Evolutionary conservation across 768 basidiomycete species (phyloP), one percentile per base, ranked within the genome.

Genomic region (Tubosaeta brunneosetosa): DNA sequence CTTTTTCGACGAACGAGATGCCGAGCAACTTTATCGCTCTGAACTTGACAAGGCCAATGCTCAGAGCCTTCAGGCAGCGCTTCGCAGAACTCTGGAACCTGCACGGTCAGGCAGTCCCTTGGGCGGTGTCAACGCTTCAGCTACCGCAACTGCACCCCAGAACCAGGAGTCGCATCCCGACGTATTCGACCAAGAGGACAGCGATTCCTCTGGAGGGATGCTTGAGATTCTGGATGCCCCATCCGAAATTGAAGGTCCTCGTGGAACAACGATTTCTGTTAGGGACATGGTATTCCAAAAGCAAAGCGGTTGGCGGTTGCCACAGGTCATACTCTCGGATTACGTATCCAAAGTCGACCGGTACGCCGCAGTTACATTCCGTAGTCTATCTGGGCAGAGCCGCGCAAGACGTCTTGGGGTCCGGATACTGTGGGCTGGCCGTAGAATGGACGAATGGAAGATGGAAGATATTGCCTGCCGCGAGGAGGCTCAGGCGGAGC

Each of bases 401-500:
- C 82, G 91, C 6, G 91, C 85, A 2, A 84, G 81, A 58, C 80
- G 94, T 47, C 85, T 84, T 11, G 75, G 79, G 33, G 77, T 94
- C 44, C 81, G 71, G 50, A 79, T 98, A 51, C 76, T 83, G 29
- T 94, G 91, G 91, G 77, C 77, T 40, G 81, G 80, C 32, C 77
- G 74, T 47, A 78, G 77, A 56, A 70, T 71, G 51, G 74, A 80
- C 49, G 77, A 84, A 46, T 97, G 88, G 86, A 66, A 66, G 14
- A 99, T 98, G 95, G 80, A 84, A 4, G 82, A 90, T 54, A 74
- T 90, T 41, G 94, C 90, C 13, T 98, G 95, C 62, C 73, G 80
- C 41, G 82, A 89, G 55, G 77, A 82, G 50, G 61, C 64, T 0
- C 93, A 97, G 66, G 94, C 95, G 22, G 90, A 91, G 67, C 85